Conservation (phyloP, 2,329 filamentous ascomycete genomes). For the Talaromyces sp. region DNA sequence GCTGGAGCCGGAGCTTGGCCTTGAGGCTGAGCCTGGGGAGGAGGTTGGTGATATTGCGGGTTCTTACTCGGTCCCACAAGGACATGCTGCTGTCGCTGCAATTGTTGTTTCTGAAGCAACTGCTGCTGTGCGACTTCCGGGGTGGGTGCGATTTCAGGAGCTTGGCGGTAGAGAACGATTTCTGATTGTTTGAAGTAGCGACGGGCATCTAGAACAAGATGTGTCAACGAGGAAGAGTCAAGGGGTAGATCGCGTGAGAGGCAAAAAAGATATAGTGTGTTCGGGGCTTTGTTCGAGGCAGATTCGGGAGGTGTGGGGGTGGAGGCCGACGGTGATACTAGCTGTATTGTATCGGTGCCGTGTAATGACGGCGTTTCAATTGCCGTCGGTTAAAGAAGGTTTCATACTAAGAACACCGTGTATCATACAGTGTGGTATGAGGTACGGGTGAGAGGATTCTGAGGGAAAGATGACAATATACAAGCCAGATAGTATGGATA, state of each 20-base stretch:
- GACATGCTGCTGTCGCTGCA: slow-evolving; percentile 22
- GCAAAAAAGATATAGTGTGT: neutral
- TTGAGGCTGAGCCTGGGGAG: slow-evolving; percentile 2
- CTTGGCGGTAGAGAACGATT: slow-evolving; percentile 90
- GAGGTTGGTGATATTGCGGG: slow-evolving; percentile 16
- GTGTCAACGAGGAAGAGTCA: neutral
- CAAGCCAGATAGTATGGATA: slow-evolving; percentile 5
- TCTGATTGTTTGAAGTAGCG: slow-evolving; percentile 99
- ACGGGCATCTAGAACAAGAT: slow-evolving; percentile 65
- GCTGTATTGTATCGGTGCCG: neutral
- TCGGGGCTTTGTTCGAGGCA: neutral
- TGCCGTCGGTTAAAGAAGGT: slow-evolving; percentile 35
- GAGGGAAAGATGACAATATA: slow-evolving; percentile 21
- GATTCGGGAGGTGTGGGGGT: slow-evolving; percentile 9
- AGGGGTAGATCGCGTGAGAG: slow-evolving; percentile 2
- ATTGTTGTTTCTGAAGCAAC: slow-evolving; percentile 37
- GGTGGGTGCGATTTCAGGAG: slow-evolving; percentile 45
- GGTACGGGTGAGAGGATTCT: neutral
- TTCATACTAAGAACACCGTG: neutral
- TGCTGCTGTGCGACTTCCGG: slow-evolving; percentile 41
- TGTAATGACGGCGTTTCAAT: slow-evolving; percentile 25
- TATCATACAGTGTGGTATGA: slow-evolving; percentile 14
- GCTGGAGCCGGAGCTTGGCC: neutral
- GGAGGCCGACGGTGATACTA: neutral
- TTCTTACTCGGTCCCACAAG: slow-evolving; percentile 18